Conservation (phyloP, 306 rosid genomes). For the Inga oerstediana region DNA sequence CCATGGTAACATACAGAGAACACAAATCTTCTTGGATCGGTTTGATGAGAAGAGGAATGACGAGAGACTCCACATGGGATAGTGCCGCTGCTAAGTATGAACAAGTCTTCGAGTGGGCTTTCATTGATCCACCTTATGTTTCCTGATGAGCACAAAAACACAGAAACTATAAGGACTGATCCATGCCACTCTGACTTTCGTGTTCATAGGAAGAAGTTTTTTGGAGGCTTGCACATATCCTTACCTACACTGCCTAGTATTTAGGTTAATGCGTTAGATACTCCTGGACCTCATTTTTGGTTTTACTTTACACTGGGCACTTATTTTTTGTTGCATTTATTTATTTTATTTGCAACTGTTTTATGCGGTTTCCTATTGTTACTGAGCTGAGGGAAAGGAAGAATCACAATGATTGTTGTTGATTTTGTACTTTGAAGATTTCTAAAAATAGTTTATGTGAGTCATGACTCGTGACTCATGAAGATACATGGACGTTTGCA, state of each 20-base stretch:
- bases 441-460: neutral
- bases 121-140: conserved; percentile 64
- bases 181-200: neutral
- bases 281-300: neutral
- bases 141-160: conserved; percentile 8
- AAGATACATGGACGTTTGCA: neutral
- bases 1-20: conserved; percentile 58
- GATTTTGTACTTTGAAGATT: neutral
- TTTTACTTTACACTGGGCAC: neutral
- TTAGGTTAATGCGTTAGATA: conserved; percentile 19
- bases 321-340: neutral
- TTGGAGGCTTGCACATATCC: conserved; percentile 25
- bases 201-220: conserved; percentile 1
- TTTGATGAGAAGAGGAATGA: conserved; percentile 76
- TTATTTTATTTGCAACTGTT: neutral
- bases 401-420: neutral
- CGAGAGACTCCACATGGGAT: conserved; percentile 72
- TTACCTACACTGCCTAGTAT: neutral
- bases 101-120: conserved; percentile 75
- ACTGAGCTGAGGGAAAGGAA: neutral
- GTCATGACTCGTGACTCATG: neutral
- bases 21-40: conserved; percentile 80
- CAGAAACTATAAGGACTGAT: neutral
- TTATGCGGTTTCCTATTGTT: neutral
- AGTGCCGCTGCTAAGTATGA: conserved; percentile 78